Percentiles rank a stretch among this genome's conserved stretches.
Evolutionary conservation across 192 early-diverging fungal species (phyloP).

Genomic region (Coemansia sp.): DNA sequence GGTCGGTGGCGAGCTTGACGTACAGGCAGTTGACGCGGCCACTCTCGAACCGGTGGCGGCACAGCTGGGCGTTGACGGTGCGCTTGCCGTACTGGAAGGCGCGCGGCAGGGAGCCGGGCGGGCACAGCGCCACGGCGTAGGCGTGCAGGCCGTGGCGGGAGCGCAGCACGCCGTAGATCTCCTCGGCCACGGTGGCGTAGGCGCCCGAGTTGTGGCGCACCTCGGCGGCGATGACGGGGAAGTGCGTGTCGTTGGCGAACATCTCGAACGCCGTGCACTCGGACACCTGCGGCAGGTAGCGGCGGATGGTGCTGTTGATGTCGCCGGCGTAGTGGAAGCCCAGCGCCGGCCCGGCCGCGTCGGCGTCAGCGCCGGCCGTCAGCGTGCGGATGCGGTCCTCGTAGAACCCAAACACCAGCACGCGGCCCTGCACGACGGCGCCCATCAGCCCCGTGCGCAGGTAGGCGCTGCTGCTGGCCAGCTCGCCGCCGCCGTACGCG

Average conservation of each 20-base stretch:
- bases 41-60: conserved; percentile 63
- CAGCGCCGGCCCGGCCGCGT: too few relatives aligned
- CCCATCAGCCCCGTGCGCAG: conserved; percentile 77
- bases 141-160: conserved; percentile 62
- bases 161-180: conserved; percentile 57
- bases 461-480: conserved; percentile 60
- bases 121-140: conserved; percentile 62
- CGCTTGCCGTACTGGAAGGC: conserved; percentile 68
- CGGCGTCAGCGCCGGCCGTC: conserved; percentile 29
- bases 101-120: conserved; percentile 61
- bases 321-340: conserved; percentile 48
- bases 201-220: conserved; percentile 54
- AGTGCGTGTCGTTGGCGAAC: conserved; percentile 64
- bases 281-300: conserved; percentile 30
- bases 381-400: conserved; percentile 72
- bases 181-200: conserved; percentile 56
- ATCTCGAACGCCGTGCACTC: conserved; percentile 64
- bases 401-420: conserved; percentile 74
- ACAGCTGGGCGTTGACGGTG: conserved; percentile 63
- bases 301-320: conserved; percentile 33
- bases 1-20: conserved; percentile 59
- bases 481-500: conserved; percentile 20
- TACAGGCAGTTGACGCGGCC: conserved; percentile 59
- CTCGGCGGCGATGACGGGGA: conserved; percentile 74
- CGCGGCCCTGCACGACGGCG: conserved; percentile 63